These are phyloP conservation scores for Pichia sp. DNA, from an alignment of 1,139 yeast species.

Conservation along the genomic window DNA sequence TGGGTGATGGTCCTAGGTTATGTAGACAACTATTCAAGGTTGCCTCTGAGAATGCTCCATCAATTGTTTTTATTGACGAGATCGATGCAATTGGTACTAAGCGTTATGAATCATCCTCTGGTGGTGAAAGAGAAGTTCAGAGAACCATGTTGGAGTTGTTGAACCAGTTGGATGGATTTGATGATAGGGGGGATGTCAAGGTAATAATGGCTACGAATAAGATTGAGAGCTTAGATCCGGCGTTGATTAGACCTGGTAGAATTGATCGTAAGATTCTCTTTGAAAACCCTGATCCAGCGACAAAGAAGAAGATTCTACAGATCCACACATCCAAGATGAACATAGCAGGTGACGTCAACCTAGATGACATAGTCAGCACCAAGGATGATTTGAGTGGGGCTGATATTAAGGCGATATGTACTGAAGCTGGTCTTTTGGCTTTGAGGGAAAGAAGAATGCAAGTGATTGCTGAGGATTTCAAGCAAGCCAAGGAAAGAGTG, in stretches of 20 bases:
- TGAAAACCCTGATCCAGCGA: slow-evolving; percentile 90
- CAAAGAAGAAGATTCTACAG: slow-evolving; percentile 87
- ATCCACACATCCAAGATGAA: slow-evolving; percentile 97
- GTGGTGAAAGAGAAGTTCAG: slow-evolving; percentile 97
- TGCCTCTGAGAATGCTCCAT: slow-evolving; percentile 96
- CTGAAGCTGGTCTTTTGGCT: slow-evolving; percentile 32
- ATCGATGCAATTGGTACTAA: slow-evolving; percentile 98
- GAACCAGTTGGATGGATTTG: slow-evolving; percentile 97
- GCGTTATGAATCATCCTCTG: slow-evolving; percentile 92
- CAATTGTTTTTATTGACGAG: slow-evolving; percentile 97
- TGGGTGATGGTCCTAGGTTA: slow-evolving; percentile 97
- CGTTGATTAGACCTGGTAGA: slow-evolving; percentile 97
- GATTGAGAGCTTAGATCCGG: slow-evolving; percentile 94
- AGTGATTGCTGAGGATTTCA: slow-evolving; percentile 92
- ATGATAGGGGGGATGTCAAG: slow-evolving; percentile 96
- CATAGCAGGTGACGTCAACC: slow-evolving; percentile 77
- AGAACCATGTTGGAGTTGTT: slow-evolving; percentile 97
- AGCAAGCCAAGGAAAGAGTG: slow-evolving; percentile 92
- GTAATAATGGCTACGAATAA: slow-evolving; percentile 99
- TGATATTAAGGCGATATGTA: slow-evolving; percentile 96
- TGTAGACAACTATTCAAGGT: slow-evolving; percentile 93
- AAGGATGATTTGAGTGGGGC: slow-evolving; percentile 98
- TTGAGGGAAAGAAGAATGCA: slow-evolving; percentile 98
- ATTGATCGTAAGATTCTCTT: slow-evolving; percentile 95
- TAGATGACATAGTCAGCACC: slow-evolving; percentile 84